phyloP scores from a whole-genome alignment of 2,329 filamentous ascomycete species.

The Hypomyces perniciosus region DNA sequence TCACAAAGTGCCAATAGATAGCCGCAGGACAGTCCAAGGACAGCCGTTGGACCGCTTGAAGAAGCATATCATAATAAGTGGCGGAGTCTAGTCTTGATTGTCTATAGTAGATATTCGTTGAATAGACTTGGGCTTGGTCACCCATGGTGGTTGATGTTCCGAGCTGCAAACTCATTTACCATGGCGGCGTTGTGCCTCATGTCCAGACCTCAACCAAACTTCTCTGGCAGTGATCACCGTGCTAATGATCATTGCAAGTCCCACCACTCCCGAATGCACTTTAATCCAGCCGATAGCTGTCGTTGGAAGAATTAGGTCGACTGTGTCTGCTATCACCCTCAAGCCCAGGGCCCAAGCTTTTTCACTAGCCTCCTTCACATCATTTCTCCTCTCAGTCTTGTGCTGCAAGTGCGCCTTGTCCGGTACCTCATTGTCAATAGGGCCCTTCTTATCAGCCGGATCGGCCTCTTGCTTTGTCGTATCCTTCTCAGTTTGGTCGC shows the following conservation, averaged over 20 bases:
- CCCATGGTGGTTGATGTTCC: too few species aligned
- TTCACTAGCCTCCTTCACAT: conserved; percentile 24
- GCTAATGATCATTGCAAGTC: conserved; percentile 41
- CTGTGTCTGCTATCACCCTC: conserved; percentile 47
- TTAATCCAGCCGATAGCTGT: conserved; percentile 55
- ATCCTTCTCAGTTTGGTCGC: conserved; percentile 12
- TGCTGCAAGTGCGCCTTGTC: conserved; percentile 9
- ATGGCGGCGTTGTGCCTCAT: not conserved
- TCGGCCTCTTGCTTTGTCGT: conserved; percentile 15
- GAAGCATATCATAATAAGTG: too few species aligned
- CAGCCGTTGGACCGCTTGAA: too few species aligned
- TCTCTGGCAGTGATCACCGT: conserved; percentile 6
- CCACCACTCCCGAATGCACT: conserved; percentile 46
- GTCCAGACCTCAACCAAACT: conserved; percentile 1
- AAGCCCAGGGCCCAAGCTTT: conserved; percentile 35
- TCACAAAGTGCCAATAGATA: too few species aligned
- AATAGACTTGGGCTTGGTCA: too few species aligned
- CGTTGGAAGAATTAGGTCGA: conserved; percentile 60
- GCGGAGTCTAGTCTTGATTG: too few species aligned
- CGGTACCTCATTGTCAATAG: conserved; percentile 24
- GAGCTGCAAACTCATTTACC: conserved; percentile 15
- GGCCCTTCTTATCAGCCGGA: conserved; percentile 24
- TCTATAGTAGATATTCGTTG: too few species aligned
- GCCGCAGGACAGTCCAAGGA: too few species aligned
- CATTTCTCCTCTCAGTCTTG: conserved; percentile 27